Percentiles rank a stretch among this genome's conserved stretches.
phyloP scores from a whole-genome alignment of 2,329 filamentous ascomycete genomes.

The Xylariaceae sp. region DNA sequence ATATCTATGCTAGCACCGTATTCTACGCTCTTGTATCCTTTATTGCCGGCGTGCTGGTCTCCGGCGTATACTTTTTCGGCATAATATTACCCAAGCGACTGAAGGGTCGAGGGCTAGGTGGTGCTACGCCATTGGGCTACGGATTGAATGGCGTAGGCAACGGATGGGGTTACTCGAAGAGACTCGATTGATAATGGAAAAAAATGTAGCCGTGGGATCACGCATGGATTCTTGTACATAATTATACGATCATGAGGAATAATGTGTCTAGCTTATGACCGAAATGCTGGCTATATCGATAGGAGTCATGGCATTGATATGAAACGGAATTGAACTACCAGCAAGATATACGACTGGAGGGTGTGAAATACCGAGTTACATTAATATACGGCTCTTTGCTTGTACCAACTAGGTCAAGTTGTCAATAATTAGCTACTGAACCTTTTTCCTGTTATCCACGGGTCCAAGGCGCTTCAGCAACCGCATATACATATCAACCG shows the following conservation, averaged over 20 bases:
- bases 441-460: constrained; percentile 44
- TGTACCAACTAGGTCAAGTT: not conserved
- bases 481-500: constrained; percentile 58
- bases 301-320: constrained; percentile 20
- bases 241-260: constrained; percentile 8
- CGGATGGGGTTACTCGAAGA: constrained; percentile 62
- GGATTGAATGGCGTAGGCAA: constrained; percentile 59
- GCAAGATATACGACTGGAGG: not conserved
- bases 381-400: not conserved
- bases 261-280: not conserved
- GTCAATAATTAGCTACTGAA: constrained; percentile 34
- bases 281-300: constrained; percentile 19
- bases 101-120: constrained; percentile 54
- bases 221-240: constrained; percentile 18
- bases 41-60: constrained; percentile 55
- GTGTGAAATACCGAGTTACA: not conserved
- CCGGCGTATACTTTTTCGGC: constrained; percentile 63
- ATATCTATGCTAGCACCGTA: constrained; percentile 64
- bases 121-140: constrained; percentile 60
- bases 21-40: constrained; percentile 66
- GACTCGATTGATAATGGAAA: constrained; percentile 45
- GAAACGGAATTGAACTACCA: constrained; percentile 14
- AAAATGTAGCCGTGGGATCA: not conserved
- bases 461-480: constrained; percentile 48
- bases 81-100: constrained; percentile 59